These are phyloP conservation scores for Xylaria sp. DNA, from an alignment of 2,329 filamentous ascomycete genomes.

Conservation along the genomic window DNA sequence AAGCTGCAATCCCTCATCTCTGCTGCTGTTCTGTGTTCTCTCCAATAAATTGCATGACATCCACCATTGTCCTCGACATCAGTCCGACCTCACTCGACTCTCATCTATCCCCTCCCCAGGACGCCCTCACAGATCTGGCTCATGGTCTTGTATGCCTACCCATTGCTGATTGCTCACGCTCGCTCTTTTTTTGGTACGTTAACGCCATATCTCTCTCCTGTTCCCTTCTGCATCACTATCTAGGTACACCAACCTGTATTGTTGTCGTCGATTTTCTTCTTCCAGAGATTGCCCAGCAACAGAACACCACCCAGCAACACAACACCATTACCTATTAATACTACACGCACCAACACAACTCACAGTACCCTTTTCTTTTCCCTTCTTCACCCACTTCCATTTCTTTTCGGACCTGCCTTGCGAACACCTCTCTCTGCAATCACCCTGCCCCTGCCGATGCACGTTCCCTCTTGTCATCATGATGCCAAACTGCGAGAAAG, in stretches of 20 bases:
- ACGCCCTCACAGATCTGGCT: slow-evolving; percentile 32
- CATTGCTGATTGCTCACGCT: slow-evolving; percentile 37
- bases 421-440: too few relatives aligned
- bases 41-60: not conserved
- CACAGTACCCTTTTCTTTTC: too few relatives aligned
- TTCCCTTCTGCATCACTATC: not conserved
- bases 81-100: slow-evolving; percentile 20
- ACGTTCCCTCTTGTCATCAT: slow-evolving; percentile 14
- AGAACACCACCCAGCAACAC: not conserved
- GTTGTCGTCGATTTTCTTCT: not conserved
- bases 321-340: not conserved
- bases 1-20: not conserved
- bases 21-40: not conserved
- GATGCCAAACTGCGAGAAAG: slow-evolving; percentile 13
- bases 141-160: slow-evolving; percentile 45
- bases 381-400: too few relatives aligned
- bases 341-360: too few relatives aligned
- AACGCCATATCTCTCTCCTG: slow-evolving; percentile 8
- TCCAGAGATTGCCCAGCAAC: not conserved
- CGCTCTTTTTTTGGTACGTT: slow-evolving; percentile 34
- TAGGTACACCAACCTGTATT: not conserved
- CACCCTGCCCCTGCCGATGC: not conserved
- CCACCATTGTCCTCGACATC: slow-evolving; percentile 2
- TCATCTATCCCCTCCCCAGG: slow-evolving; percentile 20
- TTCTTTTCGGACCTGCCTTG: too few relatives aligned